Base-by-base conservation (phyloP, 2,329 filamentous ascomycete genomes). In the Fusarium stilboides region DNA sequence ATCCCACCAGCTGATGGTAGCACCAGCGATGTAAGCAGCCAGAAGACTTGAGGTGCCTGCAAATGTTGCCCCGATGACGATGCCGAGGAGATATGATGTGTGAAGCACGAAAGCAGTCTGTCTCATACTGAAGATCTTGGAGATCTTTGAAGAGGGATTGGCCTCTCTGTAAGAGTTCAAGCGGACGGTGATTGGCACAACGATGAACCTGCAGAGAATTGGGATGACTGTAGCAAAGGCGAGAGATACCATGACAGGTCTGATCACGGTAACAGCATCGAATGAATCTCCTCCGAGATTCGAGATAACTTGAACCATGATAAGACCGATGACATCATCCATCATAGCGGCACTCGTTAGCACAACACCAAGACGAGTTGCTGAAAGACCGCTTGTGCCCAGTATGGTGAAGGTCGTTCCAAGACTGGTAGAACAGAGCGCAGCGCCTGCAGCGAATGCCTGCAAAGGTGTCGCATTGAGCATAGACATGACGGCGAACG, bases 261-360 rank as follows among this genome's bases (percentile, higher is more conserved):
- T 76, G 13, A 87, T 55, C 5, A 86, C 74, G 1, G 79, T 79
- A 3, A 75, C 54, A 1, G 81, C 78, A 76, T 70, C 5, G 37
- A 72, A 31, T 5, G 62, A 64, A 54, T 44, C 65, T 70, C 45
- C 76, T 55, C 78, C 91, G 0, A 95, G 81, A 46, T 89, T 90
- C 0, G 90, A 87, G 22, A 96, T 90, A 45, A 95, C 86, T 69
- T 93, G 88, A 1, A 94, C 90, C 87, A 95, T 91, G 9, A 94
- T 87, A 12, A 95, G 80, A 0, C 92, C 92, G 2, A 92, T 86
- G 0, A 95, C 89, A 78, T 96, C 92, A 75, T 96, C 93, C 80
- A 96, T 87, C 87, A 96, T 92, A 1, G 92, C 93, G 1, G 92
- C 92, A 61, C 87, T 90, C 4, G 88, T 87, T 1, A 94, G 83